phyloP scores from a whole-genome alignment of 768 basidiomycete species.

The Tricholoma flavovirens region DNA sequence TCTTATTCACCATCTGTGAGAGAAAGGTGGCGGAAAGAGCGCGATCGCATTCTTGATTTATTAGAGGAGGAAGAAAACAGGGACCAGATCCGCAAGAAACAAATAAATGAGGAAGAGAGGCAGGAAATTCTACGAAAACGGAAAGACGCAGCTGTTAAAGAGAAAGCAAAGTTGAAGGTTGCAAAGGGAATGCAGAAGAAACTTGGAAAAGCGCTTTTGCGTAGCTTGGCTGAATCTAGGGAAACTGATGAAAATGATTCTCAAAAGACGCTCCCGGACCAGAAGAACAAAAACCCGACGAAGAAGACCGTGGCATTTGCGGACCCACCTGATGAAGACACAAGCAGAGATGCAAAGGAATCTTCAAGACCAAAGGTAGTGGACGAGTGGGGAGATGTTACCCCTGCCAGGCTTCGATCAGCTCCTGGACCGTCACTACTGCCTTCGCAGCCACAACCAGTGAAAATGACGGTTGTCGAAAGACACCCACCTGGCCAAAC shows the following conservation, averaged over 20 bases:
- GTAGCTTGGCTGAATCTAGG: conserved; percentile 35
- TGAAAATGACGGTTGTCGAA: conserved; percentile 70
- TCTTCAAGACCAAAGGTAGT: conserved; percentile 10
- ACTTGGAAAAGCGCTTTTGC: conserved; percentile 68
- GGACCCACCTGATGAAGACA: conserved; percentile 23
- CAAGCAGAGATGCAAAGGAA: conserved; percentile 18
- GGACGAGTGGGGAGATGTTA: conserved; percentile 50
- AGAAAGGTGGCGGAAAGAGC: conserved; percentile 50
- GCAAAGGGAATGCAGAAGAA: conserved; percentile 62
- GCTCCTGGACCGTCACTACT: conserved; percentile 32
- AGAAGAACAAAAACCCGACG: conserved; percentile 24
- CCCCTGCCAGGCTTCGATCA: conserved; percentile 42
- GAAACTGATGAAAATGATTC: conserved; percentile 31
- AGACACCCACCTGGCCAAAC: conserved; percentile 36
- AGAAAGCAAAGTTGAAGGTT: conserved; percentile 33
- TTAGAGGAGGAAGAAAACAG: conserved; percentile 66
- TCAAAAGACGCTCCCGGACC: conserved; percentile 27
- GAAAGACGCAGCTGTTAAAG: conserved; percentile 39
- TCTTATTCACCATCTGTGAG: conserved; percentile 40
- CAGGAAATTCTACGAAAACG: conserved; percentile 46
- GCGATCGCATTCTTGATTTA: conserved; percentile 57
- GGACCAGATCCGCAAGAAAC: conserved; percentile 37
- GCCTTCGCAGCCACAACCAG: conserved; percentile 38
- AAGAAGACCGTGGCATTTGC: conserved; percentile 69
- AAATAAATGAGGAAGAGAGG: conserved; percentile 33